Evolutionary conservation across 1,139 yeast species (phyloP), one percentile per base, ranked within the genome.

Genomic region (Hemisphaericaspora lyxosophila): DNA sequence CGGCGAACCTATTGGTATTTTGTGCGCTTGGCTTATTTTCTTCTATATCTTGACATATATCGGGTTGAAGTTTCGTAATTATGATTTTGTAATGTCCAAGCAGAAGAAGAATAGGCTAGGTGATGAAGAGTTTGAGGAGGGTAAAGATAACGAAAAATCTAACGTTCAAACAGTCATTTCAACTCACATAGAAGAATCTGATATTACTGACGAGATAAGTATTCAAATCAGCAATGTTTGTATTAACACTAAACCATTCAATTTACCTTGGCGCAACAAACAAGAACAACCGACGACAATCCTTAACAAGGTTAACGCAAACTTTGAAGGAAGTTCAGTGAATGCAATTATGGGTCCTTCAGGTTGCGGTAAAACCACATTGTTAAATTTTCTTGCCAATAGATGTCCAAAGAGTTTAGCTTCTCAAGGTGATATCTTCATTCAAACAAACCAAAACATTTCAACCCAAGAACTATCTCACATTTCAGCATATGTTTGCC

Each of bases 321-420:
- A 54, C 5, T 86, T 87, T 57, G 60, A 67, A 28, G 78, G 85
- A 2, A 59, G 84, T 4, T 69, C 78, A 33, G 70, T 87, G n/a
- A 87, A 86, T 59, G 92, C 85, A 0, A 85, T 87, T 26, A 80
- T 87, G 84, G 96, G 96, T 0, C 95, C 95, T 0, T 85, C 94
- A 1, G 95, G 95, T 0, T 80, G 89, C 5, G 96, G 95, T 3
- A 87, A 87, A 54, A 82, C 94, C 0, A 82, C 95, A 0, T 59
- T 86, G 22, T 62, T 87, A 40, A 86, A 84, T 50, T 65, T 73
- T 35, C 64, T 87, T 30, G 81, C 94, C 11, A 79, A 82, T 16
- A 67, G 95, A 42, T 57, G 82, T 62, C 70, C 74, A 9, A 67
- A 54, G 43, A 51, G 61, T 28, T 66, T 54, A 34, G 33, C 46